A percentile compares a stretch with the other conserved stretches of the same genome.
phyloP scores from a whole-genome alignment of 176 grass and related monocot species.

The Pontederia paniculata region DNA sequence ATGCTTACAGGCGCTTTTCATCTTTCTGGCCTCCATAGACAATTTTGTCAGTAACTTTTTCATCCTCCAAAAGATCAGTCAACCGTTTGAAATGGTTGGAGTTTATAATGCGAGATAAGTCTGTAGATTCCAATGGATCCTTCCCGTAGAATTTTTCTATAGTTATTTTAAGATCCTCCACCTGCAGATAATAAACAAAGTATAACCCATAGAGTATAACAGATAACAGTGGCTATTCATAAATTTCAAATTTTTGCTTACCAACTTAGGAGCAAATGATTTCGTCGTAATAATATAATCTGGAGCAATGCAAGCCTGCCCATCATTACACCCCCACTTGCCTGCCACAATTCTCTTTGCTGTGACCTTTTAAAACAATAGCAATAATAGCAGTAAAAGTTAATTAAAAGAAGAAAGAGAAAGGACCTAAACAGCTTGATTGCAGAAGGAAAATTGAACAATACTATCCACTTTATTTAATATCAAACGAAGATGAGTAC shows the following conservation, averaged over 20 bases:
- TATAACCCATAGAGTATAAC: background rate
- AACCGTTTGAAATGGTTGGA: conserved; percentile 49
- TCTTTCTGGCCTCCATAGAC: conserved; percentile 51
- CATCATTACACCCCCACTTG: conserved; percentile 93
- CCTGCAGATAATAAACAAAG: conserved; percentile 26
- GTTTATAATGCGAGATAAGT: conserved; percentile 83
- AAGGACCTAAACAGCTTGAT: background rate
- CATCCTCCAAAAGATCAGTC: conserved; percentile 49
- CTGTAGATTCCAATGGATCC: conserved; percentile 53
- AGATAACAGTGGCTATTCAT: background rate
- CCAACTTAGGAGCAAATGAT: conserved; percentile 77
- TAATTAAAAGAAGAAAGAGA: conserved; percentile 3
- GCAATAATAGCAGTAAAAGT: background rate
- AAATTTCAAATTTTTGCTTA: conserved; percentile 14
- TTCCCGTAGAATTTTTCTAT: conserved; percentile 71
- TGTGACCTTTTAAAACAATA: conserved; percentile 36
- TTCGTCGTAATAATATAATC: conserved; percentile 91
- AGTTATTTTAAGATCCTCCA: conserved; percentile 50
- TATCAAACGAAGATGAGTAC: conserved; percentile 31
- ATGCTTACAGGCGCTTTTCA: conserved; percentile 56
- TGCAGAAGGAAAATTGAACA: background rate
- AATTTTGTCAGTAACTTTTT: conserved; percentile 53
- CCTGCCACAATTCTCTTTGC: conserved; percentile 67
- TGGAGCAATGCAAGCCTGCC: conserved; percentile 90
- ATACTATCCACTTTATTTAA: background rate